Evolutionary conservation across 2,329 filamentous ascomycete genomes (phyloP).

Genomic region (Pseudophaeomoniella oleicola): DNA sequence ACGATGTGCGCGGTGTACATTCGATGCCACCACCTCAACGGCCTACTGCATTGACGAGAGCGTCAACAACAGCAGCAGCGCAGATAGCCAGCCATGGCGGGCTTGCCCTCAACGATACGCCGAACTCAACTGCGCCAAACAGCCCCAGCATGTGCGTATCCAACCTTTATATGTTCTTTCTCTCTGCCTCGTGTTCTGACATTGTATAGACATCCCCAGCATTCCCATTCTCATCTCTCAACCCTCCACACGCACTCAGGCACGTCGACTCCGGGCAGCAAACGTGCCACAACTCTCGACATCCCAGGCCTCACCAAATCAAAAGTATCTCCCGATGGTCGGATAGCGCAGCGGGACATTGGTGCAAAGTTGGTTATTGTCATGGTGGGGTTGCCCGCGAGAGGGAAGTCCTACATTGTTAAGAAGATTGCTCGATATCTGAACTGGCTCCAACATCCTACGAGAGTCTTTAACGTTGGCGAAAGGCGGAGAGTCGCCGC

Average conservation of each 20-base stretch:
- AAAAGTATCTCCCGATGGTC: constrained; percentile 85
- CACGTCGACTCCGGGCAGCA: constrained; percentile 59
- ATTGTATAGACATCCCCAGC: constrained; percentile 1
- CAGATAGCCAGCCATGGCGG: constrained; percentile 29
- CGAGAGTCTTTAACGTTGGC: constrained; percentile 92
- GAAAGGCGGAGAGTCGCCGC: constrained; percentile 73
- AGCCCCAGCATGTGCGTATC: constrained; percentile 50
- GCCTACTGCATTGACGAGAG: not conserved
- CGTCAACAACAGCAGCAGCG: not conserved
- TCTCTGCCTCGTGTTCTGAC: constrained; percentile 3
- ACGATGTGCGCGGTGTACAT: constrained; percentile 1
- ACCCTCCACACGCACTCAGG: constrained; percentile 61
- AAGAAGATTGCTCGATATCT: constrained; percentile 94
- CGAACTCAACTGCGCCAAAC: constrained; percentile 44
- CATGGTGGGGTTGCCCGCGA: constrained; percentile 91
- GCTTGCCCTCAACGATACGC: constrained; percentile 46
- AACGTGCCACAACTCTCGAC: constrained; percentile 86
- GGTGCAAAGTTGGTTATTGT: constrained; percentile 94
- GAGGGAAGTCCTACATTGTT: constrained; percentile 97
- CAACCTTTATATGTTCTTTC: no score
- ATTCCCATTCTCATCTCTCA: constrained; percentile 8
- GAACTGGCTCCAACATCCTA: constrained; percentile 95
- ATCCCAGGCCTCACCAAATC: constrained; percentile 94
- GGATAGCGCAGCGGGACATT: constrained; percentile 85
- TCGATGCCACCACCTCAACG: constrained; percentile 4